These are phyloP conservation scores for Penicillium polonicum DNA, from an alignment of 2,329 filamentous ascomycete species.

Conservation along the genomic window DNA sequence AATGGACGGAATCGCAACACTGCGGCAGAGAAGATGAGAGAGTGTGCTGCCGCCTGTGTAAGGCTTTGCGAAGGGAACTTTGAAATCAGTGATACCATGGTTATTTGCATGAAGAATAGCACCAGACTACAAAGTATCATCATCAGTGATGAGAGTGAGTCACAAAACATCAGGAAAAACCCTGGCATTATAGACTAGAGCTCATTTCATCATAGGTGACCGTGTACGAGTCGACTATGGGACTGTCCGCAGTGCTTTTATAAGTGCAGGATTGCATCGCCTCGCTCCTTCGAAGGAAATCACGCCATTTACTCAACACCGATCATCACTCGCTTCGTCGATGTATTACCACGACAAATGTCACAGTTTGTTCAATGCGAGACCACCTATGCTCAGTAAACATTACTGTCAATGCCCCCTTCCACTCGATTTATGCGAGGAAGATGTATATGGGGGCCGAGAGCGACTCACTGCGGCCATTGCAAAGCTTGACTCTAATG, in stretches of 20 bases:
- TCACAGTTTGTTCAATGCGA: neutral
- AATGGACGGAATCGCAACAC: neutral
- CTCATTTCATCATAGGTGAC: neutral
- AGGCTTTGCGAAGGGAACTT: neutral
- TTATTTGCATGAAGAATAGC: slow-evolving; percentile 6
- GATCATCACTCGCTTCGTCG: neutral
- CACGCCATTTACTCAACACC: neutral
- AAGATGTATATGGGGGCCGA: neutral
- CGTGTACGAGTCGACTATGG: neutral
- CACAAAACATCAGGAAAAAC: neutral
- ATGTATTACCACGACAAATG: neutral
- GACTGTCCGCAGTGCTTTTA: neutral
- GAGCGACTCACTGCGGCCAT: neutral
- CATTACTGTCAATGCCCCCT: neutral
- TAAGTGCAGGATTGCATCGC: neutral
- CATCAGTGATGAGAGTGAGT: neutral
- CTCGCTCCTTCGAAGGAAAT: neutral
- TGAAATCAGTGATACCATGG: slow-evolving; percentile 1
- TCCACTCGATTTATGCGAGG: neutral
- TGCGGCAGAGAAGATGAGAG: neutral
- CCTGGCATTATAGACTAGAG: neutral
- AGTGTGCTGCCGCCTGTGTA: neutral
- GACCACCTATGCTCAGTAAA: neutral
- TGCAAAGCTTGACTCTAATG: neutral
- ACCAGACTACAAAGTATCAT: neutral